Evolutionary conservation across 2,329 filamentous ascomycete species (phyloP), one percentile per base, ranked within the genome.

Genomic region (Thielaviopsis cerberus): DNA sequence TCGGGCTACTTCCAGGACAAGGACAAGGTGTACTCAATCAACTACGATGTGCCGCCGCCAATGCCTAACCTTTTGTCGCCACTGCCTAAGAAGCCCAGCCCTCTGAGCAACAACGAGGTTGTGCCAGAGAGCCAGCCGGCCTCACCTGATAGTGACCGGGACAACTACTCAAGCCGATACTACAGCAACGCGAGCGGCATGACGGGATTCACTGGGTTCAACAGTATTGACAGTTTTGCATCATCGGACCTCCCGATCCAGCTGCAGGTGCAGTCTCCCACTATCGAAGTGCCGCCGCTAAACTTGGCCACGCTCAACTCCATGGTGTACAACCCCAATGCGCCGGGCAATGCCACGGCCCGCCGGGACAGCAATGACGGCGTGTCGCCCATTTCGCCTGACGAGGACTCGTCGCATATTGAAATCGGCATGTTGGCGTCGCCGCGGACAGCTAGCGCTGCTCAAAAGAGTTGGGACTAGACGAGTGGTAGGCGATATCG

Each of bases 281-380:
- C 48, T 3, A 22, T 53, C 3, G 41, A 51, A 10, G 51, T 59
- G 23, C 51, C 52, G 41, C 59, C 59, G 34, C 25, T 60, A 23
- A 60, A 60, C 24, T 30, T 61, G 26, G 51, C 59, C 3, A 74
- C 71, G 1, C 69, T 81, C 2, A 78, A 72, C 59, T 74, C 79
- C 2, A 70, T 72, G 1, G 75, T 80, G 4, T 81, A 81, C 65
- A 72, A 69, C 58, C 74, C 76, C 0, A 66, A 69, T 23, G 72
- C 67, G 56, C 65, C 69, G 6, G 64, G 62, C 7, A 63, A 61
- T 10, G 67, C 65, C 10, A 37, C 27, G 11, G 25, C 59, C 17
- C 70, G 67, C 59, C 23, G 61, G 64, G n/a, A 73, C 69, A 62
- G 64, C 74, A 13, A 68, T 71, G 4, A 75, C 15, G 55, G 55